Conservation (phyloP, 176 grass and related monocot species). For the Elaeis guineensis region DNA sequence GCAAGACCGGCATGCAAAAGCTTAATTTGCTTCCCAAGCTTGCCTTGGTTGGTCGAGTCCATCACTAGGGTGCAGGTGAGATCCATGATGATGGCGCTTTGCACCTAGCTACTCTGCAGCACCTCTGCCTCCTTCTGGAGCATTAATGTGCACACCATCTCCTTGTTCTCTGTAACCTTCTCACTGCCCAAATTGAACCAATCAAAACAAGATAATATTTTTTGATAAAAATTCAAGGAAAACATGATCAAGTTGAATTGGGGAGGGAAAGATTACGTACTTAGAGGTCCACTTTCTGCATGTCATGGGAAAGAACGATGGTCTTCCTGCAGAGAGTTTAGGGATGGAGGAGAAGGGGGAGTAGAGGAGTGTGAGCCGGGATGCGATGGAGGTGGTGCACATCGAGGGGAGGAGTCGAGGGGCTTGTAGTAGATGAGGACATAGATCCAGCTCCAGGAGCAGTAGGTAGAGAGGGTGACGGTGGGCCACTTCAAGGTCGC, state of each 20-base stretch:
- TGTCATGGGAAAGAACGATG: neutral
- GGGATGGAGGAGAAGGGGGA: neutral
- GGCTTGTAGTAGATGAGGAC: neutral
- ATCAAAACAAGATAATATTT: neutral
- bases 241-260: neutral
- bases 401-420: too few relatives aligned
- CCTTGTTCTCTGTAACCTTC: slow-evolving; percentile 7
- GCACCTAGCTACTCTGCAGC: slow-evolving; percentile 1
- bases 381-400: too few relatives aligned
- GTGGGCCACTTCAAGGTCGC: neutral
- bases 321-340: neutral
- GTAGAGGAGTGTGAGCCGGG: too few relatives aligned
- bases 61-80: slow-evolving; percentile 8
- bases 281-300: neutral
- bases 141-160: neutral
- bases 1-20: neutral
- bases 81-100: slow-evolving; percentile 10
- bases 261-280: neutral
- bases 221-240: neutral
- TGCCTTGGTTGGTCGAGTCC: neutral
- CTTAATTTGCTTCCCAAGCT: slow-evolving; percentile 13
- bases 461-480: neutral
- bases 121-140: slow-evolving; percentile 1
- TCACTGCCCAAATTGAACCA: neutral
- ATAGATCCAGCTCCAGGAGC: neutral